phyloP scores from a whole-genome alignment of 2,329 filamentous ascomycete genomes.

The Byssochlamys sp. region DNA sequence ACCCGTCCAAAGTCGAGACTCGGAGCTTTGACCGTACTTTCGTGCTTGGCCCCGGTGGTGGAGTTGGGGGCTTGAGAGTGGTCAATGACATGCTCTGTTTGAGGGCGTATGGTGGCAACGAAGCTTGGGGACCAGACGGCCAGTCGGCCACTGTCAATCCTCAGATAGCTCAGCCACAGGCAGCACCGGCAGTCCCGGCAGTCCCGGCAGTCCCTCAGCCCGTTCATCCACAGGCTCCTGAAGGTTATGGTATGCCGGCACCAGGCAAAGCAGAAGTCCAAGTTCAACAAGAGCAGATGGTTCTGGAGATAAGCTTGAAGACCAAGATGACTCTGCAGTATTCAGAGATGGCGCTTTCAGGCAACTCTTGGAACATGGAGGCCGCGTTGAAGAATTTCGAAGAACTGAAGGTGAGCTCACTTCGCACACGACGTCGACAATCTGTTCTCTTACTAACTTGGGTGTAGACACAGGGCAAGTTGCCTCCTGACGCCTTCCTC shows the following conservation, averaged over 20 bases:
- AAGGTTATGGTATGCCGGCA: constrained; percentile 31
- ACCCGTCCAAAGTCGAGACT: constrained; percentile 48
- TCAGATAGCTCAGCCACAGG: constrained; percentile 28
- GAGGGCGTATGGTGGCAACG: constrained; percentile 53
- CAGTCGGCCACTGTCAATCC: constrained; percentile 17
- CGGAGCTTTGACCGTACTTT: constrained; percentile 78
- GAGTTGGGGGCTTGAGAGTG: constrained; percentile 59
- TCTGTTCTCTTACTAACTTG: constrained; percentile 12
- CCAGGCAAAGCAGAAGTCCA: constrained; percentile 40
- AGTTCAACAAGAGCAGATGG: constrained; percentile 59
- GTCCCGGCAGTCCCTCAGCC: constrained; percentile 1
- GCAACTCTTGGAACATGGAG: constrained; percentile 71
- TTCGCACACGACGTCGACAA: neutral
- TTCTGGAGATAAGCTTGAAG: constrained; percentile 59
- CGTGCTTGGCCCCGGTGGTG: constrained; percentile 63
- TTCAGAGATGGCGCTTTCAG: constrained; percentile 68
- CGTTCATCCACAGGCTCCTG: constrained; percentile 21
- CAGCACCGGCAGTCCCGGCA: constrained; percentile 8
- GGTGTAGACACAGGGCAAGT: constrained; percentile 26
- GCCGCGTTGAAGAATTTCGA: constrained; percentile 66
- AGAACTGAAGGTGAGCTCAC: constrained; percentile 55
- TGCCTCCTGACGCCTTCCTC: constrained; percentile 44
- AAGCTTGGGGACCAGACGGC: constrained; percentile 41
- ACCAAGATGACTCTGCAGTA: constrained; percentile 74
- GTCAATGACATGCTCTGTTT: constrained; percentile 70